Conservation (phyloP, 2,329 filamentous ascomycete genomes). For the Fusarium sp. region DNA sequence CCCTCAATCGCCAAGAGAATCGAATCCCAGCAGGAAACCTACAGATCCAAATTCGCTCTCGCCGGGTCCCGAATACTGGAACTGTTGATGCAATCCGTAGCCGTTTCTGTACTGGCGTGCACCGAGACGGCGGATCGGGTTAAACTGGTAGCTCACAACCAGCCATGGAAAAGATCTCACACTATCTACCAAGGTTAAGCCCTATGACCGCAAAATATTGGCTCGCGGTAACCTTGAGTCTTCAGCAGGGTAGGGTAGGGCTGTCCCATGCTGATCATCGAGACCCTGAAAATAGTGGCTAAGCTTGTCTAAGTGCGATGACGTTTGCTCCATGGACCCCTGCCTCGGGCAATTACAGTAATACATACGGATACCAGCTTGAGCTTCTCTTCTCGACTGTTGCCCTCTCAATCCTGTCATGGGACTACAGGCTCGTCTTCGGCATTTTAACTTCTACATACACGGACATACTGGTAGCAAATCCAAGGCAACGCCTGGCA, state of each 20-base stretch:
- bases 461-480: neutral
- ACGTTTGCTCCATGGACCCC: conserved; percentile 26
- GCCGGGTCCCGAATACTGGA: conserved; percentile 26
- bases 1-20: conserved; percentile 21
- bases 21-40: neutral
- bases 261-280: conserved; percentile 11
- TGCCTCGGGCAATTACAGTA: neutral
- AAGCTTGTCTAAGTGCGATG: conserved; percentile 23
- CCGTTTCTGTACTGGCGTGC: conserved; percentile 32
- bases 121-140: conserved; percentile 12
- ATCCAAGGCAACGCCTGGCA: neutral
- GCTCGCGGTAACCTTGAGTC: neutral
- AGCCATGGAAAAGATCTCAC: neutral
- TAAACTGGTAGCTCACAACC: conserved; percentile 8
- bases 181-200: conserved; percentile 2
- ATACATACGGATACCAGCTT: neutral
- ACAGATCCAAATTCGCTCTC: conserved; percentile 23
- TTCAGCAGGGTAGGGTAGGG: conserved; percentile 6
- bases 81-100: neutral
- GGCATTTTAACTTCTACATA: neutral
- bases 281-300: conserved; percentile 31
- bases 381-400: neutral
- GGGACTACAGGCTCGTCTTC: neutral
- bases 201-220: conserved; percentile 6
- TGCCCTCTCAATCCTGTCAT: conserved; percentile 14